Evolutionary conservation across 2,329 filamentous ascomycete species (phyloP).

Genomic region (Aspergillus puulaauensis): DNA sequence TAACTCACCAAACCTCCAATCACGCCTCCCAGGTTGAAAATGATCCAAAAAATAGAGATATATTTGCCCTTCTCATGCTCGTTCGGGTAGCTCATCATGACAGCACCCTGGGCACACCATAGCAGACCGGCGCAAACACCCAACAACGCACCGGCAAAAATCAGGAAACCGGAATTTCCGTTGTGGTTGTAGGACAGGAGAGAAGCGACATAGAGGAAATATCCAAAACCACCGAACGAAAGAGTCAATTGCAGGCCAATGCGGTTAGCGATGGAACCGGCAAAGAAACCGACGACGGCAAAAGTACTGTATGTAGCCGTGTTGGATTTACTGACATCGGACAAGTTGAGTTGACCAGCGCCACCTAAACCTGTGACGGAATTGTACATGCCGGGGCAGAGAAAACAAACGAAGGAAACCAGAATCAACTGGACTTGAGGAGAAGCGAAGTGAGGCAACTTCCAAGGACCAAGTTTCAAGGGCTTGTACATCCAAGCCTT

Average conservation of each 20-base stretch:
- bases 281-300: slow-evolving; percentile 63
- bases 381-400: slow-evolving; percentile 74
- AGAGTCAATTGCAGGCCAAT: slow-evolving; percentile 45
- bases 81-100: slow-evolving; percentile 76
- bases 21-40: slow-evolving; percentile 89
- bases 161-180: slow-evolving; percentile 48
- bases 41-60: slow-evolving; percentile 91
- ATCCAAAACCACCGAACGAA: slow-evolving; percentile 48
- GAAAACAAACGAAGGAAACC: slow-evolving; percentile 69
- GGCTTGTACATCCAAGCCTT: slow-evolving; percentile 67
- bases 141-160: slow-evolving; percentile 50
- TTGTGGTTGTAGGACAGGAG: slow-evolving; percentile 54
- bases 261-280: slow-evolving; percentile 51
- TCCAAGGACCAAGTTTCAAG: slow-evolving; percentile 53
- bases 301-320: slow-evolving; percentile 73
- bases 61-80: slow-evolving; percentile 83
- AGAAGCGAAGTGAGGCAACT: slow-evolving; percentile 69
- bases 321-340: slow-evolving; percentile 65
- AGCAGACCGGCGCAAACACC: slow-evolving; percentile 51
- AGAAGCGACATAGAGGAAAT: slow-evolving; percentile 50
- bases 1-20: slow-evolving; percentile 69
- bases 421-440: slow-evolving; percentile 70
- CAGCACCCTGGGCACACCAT: slow-evolving; percentile 53
- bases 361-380: slow-evolving; percentile 66
- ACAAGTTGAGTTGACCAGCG: slow-evolving; percentile 56